Percentiles rank a stretch among this genome's conserved stretches.
Conservation (phyloP, 1,284 basidiomycete species). For the Trametes hirsuta region DNA sequence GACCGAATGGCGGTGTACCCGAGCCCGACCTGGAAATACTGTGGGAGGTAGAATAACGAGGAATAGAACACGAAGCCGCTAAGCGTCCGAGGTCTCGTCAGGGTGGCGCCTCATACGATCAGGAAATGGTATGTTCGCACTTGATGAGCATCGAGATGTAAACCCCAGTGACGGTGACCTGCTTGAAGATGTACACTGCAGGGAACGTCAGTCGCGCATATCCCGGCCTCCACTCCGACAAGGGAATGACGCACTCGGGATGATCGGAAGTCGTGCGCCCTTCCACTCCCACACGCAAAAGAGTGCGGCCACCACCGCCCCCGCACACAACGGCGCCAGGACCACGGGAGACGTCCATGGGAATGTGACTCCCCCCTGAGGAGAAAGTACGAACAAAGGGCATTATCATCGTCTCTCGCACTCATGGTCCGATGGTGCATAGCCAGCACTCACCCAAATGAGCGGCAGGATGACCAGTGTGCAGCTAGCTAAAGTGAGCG, state of each 20-base stretch:
- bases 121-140: constrained; percentile 37
- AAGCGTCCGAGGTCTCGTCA: background rate
- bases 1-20: constrained; percentile 64
- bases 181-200: constrained; percentile 73
- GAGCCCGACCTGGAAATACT: constrained; percentile 75
- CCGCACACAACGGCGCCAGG: constrained; percentile 62
- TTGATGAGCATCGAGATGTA: constrained; percentile 71
- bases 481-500: constrained; percentile 64
- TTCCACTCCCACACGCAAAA: constrained; percentile 80
- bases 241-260: constrained; percentile 54
- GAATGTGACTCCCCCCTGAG: constrained; percentile 68
- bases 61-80: constrained; percentile 65
- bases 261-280: constrained; percentile 66
- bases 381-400: background rate
- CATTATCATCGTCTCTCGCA: too few species aligned
- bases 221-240: too few species aligned
- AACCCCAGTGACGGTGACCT: constrained; percentile 69
- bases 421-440: background rate
- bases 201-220: background rate
- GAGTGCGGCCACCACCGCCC: constrained; percentile 53
- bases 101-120: background rate
- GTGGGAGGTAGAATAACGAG: constrained; percentile 68
- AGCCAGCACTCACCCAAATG: constrained; percentile 60
- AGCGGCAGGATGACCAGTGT: constrained; percentile 68
- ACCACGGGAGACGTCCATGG: constrained; percentile 69